Evolutionary conservation across 257 asterid species (phyloP).

Genomic region (Handroanthus guayacan): DNA sequence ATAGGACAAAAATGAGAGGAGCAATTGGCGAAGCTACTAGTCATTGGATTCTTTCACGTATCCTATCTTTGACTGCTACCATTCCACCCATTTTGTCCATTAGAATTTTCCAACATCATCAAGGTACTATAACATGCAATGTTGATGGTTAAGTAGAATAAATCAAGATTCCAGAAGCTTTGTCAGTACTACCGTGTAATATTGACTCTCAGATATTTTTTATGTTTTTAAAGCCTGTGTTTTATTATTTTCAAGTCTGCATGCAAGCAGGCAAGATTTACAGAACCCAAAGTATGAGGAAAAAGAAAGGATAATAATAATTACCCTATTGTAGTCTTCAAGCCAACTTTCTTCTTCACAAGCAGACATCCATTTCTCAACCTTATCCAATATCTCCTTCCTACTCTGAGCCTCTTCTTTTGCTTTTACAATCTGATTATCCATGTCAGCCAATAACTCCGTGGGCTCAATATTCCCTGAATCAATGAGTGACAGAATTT

Average conservation of each 20-base stretch:
- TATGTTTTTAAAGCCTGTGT: neutral
- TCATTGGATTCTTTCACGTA: neutral
- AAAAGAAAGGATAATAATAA: slow-evolving; percentile 1
- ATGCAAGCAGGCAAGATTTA: slow-evolving; percentile 2
- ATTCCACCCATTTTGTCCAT: neutral
- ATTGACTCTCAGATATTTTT: neutral
- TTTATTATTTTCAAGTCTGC: neutral
- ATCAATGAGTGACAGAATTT: slow-evolving; percentile 77
- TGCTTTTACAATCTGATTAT: slow-evolving; percentile 81
- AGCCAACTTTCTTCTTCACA: slow-evolving; percentile 82
- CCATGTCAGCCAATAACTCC: slow-evolving; percentile 91
- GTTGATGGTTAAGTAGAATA: neutral
- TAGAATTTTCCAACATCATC: neutral
- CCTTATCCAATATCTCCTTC: slow-evolving; percentile 96
- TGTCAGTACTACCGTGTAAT: neutral
- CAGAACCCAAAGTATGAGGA: neutral
- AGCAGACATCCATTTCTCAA: slow-evolving; percentile 59
- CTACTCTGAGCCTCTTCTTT: slow-evolving; percentile 92
- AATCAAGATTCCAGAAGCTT: neutral
- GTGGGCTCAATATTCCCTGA: slow-evolving; percentile 90
- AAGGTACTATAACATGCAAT: neutral
- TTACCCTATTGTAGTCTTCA: slow-evolving; percentile 95
- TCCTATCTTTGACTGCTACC: neutral
- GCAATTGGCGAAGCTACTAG: slow-evolving; percentile 15
- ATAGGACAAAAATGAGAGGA: neutral